Evolutionary conservation across 1,284 basidiomycete species (phyloP).

Genomic region (Cerioporus squamosus): DNA sequence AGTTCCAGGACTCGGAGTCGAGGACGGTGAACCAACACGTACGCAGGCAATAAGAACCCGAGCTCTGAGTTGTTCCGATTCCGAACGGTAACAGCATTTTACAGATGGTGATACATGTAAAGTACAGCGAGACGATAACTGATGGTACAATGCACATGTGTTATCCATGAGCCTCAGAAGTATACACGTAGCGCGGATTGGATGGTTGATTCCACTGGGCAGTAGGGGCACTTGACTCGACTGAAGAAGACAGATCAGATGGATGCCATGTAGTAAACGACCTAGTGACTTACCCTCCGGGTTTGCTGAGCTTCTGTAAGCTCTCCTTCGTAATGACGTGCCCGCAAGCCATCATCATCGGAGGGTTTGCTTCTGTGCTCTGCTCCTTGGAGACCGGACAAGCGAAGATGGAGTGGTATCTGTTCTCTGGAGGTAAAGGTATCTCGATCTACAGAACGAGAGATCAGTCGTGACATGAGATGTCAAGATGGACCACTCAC

Average conservation of each 20-base stretch:
- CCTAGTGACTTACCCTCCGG: constrained; percentile 70
- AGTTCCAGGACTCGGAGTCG: neutral
- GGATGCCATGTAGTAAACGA: neutral
- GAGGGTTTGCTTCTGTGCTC: constrained; percentile 90
- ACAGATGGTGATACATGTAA: no score
- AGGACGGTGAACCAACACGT: no score
- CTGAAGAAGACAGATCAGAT: constrained; percentile 41
- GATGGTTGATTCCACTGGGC: constrained; percentile 75
- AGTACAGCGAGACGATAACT: no score
- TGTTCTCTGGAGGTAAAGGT: constrained; percentile 80
- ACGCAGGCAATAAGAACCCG: neutral
- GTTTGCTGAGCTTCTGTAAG: constrained; percentile 84
- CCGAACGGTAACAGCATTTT: no score
- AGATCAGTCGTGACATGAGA: neutral
- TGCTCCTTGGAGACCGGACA: constrained; percentile 99
- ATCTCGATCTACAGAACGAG: constrained; percentile 81
- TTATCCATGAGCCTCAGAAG: constrained; percentile 54
- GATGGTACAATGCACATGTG: neutral
- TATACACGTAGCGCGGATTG: constrained; percentile 67
- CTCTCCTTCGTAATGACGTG: constrained; percentile 94
- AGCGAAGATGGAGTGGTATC: constrained; percentile 96
- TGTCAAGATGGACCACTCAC: constrained; percentile 41
- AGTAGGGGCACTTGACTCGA: constrained; percentile 89
- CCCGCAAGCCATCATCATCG: constrained; percentile 97
- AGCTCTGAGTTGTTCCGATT: no score